These are phyloP conservation scores for Tricholoma sp. DNA, from an alignment of 768 basidiomycete genomes.

Conservation along the genomic window DNA sequence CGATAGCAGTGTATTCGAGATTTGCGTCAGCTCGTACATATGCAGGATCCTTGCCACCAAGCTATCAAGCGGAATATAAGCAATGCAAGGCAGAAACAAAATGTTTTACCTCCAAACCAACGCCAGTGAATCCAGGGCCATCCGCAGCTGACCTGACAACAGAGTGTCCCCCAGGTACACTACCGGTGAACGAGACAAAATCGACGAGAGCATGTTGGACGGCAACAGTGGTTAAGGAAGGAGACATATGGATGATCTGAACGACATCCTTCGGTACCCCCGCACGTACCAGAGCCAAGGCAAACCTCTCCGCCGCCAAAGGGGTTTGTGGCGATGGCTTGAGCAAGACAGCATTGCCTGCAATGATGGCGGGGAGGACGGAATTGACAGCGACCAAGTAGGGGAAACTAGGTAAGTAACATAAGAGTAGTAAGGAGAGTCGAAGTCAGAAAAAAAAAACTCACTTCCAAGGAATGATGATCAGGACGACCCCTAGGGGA, in stretches of 20 bases:
- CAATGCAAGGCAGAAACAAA: background rate
- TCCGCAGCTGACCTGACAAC: conserved; percentile 67
- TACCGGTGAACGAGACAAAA: conserved; percentile 91
- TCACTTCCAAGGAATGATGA: conserved; percentile 92
- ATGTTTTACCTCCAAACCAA: conserved; percentile 66
- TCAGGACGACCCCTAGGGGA: conserved; percentile 82
- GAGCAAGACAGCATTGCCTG: conserved; percentile 86
- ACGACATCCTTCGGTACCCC: conserved; percentile 74
- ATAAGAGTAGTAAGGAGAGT: background rate
- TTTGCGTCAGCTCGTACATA: conserved; percentile 89
- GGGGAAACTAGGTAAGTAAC: conserved; percentile 55
- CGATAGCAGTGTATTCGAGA: conserved; percentile 72
- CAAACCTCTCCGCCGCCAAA: conserved; percentile 77
- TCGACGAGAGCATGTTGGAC: conserved; percentile 63
- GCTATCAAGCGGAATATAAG: conserved; percentile 34
- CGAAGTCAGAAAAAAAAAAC: too few species aligned
- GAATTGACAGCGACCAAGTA: conserved; percentile 90
- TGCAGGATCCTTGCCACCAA: conserved; percentile 97
- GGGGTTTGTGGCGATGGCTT: conserved; percentile 99
- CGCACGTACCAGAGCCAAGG: conserved; percentile 59
- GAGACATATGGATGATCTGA: conserved; percentile 72
- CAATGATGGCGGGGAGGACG: conserved; percentile 84
- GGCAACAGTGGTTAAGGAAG: conserved; percentile 51
- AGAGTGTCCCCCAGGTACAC: conserved; percentile 66
- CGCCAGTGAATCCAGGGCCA: conserved; percentile 75